phyloP scores from a whole-genome alignment of 768 basidiomycete genomes.

The Grammothele lineata region DNA sequence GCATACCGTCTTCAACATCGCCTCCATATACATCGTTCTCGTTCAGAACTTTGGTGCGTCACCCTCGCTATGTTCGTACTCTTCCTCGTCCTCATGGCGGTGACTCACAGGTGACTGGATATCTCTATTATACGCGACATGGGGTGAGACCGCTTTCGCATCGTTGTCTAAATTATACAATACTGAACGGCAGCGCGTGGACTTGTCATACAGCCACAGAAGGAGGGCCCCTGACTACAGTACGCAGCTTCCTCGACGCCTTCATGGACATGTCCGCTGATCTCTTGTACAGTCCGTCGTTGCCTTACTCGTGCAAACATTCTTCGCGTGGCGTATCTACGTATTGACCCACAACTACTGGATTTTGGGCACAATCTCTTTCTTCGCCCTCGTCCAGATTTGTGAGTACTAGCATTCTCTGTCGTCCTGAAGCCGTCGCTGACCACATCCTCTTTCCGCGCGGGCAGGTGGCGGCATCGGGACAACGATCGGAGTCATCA shows the following conservation, averaged over 20 bases:
- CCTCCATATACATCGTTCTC: conserved; percentile 1
- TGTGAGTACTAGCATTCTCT: neutral
- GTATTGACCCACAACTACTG: neutral
- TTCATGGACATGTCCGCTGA: neutral
- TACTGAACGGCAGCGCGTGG: too few species aligned
- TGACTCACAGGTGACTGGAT: neutral
- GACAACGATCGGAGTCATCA: conserved; percentile 13
- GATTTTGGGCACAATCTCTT: neutral
- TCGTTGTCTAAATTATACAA: too few species aligned
- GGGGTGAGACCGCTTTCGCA: too few species aligned
- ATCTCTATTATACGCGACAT: neutral
- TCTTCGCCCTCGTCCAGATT: neutral
- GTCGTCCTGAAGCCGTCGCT: neutral
- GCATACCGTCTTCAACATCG: conserved; percentile 8
- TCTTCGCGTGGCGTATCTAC: conserved; percentile 8
- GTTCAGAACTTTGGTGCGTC: conserved; percentile 1
- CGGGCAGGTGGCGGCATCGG: conserved; percentile 16
- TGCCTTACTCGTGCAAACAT: conserved; percentile 10
- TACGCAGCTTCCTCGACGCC: neutral
- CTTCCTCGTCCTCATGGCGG: neutral
- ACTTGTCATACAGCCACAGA: neutral
- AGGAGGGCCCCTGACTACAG: neutral
- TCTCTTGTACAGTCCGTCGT: conserved; percentile 19
- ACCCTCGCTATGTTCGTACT: neutral
- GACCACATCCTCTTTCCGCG: too few species aligned